phyloP scores from a whole-genome alignment of 1,284 basidiomycete species.

The Abortiporus biennis region DNA sequence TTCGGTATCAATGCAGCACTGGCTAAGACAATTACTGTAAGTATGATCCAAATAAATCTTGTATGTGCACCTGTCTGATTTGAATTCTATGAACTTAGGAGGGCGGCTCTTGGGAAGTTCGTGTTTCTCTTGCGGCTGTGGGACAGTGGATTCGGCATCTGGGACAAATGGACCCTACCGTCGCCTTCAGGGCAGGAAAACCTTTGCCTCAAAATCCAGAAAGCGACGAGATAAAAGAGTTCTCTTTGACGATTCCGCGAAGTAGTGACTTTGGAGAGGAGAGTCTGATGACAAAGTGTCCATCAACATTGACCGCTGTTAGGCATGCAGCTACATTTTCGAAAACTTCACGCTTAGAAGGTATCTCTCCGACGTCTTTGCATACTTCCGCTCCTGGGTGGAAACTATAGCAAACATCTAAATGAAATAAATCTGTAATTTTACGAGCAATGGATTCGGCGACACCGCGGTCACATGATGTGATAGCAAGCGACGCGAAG shows the following conservation, averaged over 20 bases:
- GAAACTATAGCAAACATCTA: too few species aligned
- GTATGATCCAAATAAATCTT: constrained; percentile 10
- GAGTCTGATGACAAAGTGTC: too few species aligned
- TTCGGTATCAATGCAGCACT: constrained; percentile 55
- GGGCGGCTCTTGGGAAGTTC: constrained; percentile 59
- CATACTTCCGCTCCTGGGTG: constrained; percentile 27
- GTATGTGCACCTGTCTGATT: background rate
- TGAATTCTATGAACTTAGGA: constrained; percentile 42
- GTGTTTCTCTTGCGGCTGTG: constrained; percentile 50
- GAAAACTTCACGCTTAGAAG: constrained; percentile 37
- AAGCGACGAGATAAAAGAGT: too few species aligned
- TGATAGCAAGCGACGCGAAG: background rate
- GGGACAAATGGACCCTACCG: constrained; percentile 35
- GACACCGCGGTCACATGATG: constrained; percentile 1
- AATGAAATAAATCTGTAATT: too few species aligned
- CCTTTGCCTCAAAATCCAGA: constrained; percentile 31
- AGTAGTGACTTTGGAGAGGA: too few species aligned
- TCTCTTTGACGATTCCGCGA: too few species aligned
- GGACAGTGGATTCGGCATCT: constrained; percentile 53
- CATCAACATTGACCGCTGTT: constrained; percentile 27
- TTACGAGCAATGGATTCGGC: too few species aligned
- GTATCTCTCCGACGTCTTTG: constrained; percentile 29
- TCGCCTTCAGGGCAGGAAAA: constrained; percentile 33
- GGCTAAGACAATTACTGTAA: constrained; percentile 44
- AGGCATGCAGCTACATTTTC: constrained; percentile 42